Evolutionary conservation across 495 filamentous ascomycete genomes (phyloP).

Genomic region (Coniosporium apollinis): DNA sequence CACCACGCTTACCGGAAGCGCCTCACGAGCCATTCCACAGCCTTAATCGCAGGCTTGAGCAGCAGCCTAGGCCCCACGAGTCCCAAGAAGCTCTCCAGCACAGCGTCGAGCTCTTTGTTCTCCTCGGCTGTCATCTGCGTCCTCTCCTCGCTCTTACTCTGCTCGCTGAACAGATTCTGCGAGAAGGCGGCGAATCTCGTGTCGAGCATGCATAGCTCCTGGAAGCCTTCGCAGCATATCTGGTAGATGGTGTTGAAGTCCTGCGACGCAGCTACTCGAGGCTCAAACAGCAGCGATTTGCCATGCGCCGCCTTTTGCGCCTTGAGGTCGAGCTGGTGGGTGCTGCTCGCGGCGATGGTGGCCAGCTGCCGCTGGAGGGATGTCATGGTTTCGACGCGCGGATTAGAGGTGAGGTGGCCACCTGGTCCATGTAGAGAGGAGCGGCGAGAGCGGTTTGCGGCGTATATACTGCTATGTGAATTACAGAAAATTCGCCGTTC

Average conservation of each 20-base stretch:
- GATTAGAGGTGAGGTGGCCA: neutral
- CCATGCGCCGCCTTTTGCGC: conserved; percentile 77
- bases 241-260: conserved; percentile 76
- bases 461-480: neutral
- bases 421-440: neutral
- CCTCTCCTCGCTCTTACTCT: conserved; percentile 76
- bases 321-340: conserved; percentile 57
- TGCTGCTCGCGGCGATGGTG: conserved; percentile 21
- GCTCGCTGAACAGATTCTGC: conserved; percentile 67
- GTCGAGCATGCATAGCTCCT: conserved; percentile 79
- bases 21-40: conserved; percentile 85
- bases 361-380: conserved; percentile 26
- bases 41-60: conserved; percentile 71
- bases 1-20: conserved; percentile 58
- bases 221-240: conserved; percentile 73
- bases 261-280: conserved; percentile 61
- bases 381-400: conserved; percentile 15
- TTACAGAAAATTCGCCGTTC: neutral
- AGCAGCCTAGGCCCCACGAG: conserved; percentile 58
- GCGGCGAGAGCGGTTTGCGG: conserved; percentile 1
- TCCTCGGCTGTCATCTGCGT: conserved; percentile 64
- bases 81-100: conserved; percentile 63
- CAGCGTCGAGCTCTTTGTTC: conserved; percentile 62
- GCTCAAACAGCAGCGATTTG: conserved; percentile 81
- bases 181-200: conserved; percentile 51